Evolutionary conservation across 176 grass and related monocot genomes (phyloP), one percentile per base, ranked within the genome.

Genomic region (Oropetium thomaeum): DNA sequence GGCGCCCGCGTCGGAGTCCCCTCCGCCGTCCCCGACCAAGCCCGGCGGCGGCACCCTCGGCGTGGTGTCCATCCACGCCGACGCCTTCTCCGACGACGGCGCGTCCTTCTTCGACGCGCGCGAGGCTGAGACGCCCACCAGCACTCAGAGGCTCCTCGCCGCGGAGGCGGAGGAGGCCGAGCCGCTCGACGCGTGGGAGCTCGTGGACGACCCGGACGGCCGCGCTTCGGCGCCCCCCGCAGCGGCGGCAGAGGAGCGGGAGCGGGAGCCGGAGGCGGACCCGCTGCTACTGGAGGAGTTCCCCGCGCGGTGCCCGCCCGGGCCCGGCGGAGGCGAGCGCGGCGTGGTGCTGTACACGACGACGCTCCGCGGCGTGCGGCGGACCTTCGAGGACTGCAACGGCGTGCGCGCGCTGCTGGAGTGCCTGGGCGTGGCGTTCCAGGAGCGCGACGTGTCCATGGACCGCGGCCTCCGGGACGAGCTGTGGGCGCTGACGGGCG

Each of bases 391-490:
- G 86, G 86, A 89, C 63, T 96, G 92, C 72, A 74, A 74, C 58
- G 79, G 42, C 32, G 69, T 96, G 44, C 78, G 80, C 35, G 47
- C 82, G 48, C 71, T 96, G 40, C 84, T 92, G 40, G 86, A 92
- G 64, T 85, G 82, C 73, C 85, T 96, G 49, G 76, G 76, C 62
- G 45, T 79, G 26, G 17, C 75, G 27, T 92, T 92, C 81, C 86
- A 92, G 43, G 92, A 96, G 78, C 84, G 89, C 7, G 92, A 96
- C 74, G 84, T 96, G 39, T 96, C 92, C 55, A 92, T 96, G 92
- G 89, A 96, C 85, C 70, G 87, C 12, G 92, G 84, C 0, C 90
- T 89, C 66, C 62, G 81, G 65, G 89, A 96, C 68, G 83, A 96
- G 76, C 76, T 96, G 55, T 89, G 89, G 86, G 41, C 74, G 15